These are phyloP conservation scores for Boletus rufocinnamomeus DNA, from an alignment of 768 basidiomycete genomes.

Conservation along the genomic window DNA sequence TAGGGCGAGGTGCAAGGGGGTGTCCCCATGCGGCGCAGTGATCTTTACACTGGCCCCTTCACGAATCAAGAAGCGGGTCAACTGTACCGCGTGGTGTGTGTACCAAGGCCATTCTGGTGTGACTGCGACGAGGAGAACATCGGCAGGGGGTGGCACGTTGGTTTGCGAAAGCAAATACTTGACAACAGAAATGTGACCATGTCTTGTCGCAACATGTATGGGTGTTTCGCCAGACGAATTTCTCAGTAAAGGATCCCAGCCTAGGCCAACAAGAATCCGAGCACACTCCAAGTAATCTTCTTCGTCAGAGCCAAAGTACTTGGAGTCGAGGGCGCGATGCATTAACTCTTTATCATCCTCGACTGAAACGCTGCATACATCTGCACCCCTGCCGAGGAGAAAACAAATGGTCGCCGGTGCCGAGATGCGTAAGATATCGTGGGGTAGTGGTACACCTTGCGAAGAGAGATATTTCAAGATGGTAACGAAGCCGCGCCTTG, in stretches of 20 bases:
- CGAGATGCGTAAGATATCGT: background rate
- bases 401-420: background rate
- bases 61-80: background rate
- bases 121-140: background rate
- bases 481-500: background rate
- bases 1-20: background rate
- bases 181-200: background rate
- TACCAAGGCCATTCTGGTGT: fast-evolving
- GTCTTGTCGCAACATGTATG: background rate
- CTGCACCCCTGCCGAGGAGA: background rate
- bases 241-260: slow-evolving; percentile 2
- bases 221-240: background rate
- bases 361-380: no score
- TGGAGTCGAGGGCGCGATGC: background rate
- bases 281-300: background rate
- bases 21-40: background rate
- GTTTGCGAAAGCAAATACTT: background rate
- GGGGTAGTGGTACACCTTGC: background rate
- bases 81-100: background rate
- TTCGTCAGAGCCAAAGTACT: background rate
- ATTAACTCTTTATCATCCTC: background rate
- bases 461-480: background rate
- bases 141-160: background rate
- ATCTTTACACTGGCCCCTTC: background rate
- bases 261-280: background rate